Evolutionary conservation across 768 basidiomycete species (phyloP).

Genomic region (Lentinula boryana): DNA sequence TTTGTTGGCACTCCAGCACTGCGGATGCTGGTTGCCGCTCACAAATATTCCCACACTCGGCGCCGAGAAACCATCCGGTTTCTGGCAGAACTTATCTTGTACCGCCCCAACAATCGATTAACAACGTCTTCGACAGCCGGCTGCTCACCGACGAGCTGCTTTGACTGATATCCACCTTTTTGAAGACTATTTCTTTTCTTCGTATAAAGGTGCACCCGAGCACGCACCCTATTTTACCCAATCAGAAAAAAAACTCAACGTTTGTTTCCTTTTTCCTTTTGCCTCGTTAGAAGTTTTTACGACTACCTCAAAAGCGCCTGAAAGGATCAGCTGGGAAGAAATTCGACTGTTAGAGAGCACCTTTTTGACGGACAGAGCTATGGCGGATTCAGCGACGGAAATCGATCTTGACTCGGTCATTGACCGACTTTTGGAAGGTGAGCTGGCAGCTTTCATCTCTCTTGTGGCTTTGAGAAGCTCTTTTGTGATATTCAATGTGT

Average conservation of each 20-base stretch:
- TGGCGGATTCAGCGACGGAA: conserved; percentile 82
- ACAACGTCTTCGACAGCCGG: conserved; percentile 25
- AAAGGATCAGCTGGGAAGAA: not conserved
- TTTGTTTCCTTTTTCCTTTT: conserved; percentile 11
- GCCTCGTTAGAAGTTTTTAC: conserved; percentile 1
- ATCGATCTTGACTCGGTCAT: conserved; percentile 99
- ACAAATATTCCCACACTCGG: conserved; percentile 29
- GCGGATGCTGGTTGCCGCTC: not conserved
- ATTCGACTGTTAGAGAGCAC: not conserved
- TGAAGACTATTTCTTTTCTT: conserved; percentile 1
- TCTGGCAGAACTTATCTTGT: conserved; percentile 34
- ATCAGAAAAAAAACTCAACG: not conserved
- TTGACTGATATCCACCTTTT: not conserved
- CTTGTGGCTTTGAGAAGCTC: not conserved
- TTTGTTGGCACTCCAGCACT: not conserved
- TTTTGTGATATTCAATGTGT: not conserved
- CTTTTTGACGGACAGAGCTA: conserved; percentile 20
- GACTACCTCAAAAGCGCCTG: not conserved
- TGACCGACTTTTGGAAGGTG: conserved; percentile 96
- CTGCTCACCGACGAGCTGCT: conserved; percentile 14
- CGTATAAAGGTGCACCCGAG: not conserved
- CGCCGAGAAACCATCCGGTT: conserved; percentile 34
- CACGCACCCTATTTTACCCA: not conserved
- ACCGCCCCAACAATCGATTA: conserved; percentile 43
- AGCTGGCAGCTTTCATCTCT: conserved; percentile 25